These are phyloP conservation scores for Penicillium egyptiacum DNA, from an alignment of 495 filamentous ascomycete species.

Conservation along the genomic window DNA sequence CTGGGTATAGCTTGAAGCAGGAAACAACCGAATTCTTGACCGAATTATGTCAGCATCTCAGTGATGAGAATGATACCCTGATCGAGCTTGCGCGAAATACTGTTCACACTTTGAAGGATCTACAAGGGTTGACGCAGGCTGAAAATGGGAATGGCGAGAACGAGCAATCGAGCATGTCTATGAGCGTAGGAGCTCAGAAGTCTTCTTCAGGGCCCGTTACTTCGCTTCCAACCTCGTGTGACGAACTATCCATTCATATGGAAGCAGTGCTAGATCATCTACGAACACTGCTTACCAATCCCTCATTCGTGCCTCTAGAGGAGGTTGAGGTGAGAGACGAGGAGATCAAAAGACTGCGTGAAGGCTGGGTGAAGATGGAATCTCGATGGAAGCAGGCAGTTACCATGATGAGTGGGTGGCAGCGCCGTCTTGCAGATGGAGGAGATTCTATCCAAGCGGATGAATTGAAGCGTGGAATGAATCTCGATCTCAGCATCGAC, in stretches of 20 bases:
- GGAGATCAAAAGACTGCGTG: constrained; percentile 76
- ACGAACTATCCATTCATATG: constrained; percentile 70
- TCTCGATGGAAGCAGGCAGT: constrained; percentile 85
- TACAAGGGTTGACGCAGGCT: constrained; percentile 69
- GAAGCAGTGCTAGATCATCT: constrained; percentile 75
- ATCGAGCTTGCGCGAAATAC: constrained; percentile 71
- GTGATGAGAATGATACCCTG: constrained; percentile 89
- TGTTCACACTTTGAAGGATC: constrained; percentile 67
- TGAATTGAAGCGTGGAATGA: constrained; percentile 75
- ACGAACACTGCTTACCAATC: constrained; percentile 81
- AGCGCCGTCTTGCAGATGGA: constrained; percentile 73
- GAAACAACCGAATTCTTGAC: constrained; percentile 94
- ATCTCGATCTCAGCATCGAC: constrained; percentile 60
- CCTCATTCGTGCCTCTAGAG: constrained; percentile 94
- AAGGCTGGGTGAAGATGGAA: constrained; percentile 91
- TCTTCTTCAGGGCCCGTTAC: constrained; percentile 36
- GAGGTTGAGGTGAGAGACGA: constrained; percentile 88
- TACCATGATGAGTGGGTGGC: constrained; percentile 89
- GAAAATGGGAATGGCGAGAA: constrained; percentile 37
- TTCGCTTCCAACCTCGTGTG: constrained; percentile 59
- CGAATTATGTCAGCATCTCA: constrained; percentile 79
- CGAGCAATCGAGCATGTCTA: constrained; percentile 34
- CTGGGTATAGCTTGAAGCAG: constrained; percentile 70
- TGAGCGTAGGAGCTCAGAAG: constrained; percentile 37
- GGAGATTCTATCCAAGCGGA: constrained; percentile 81